Percentiles rank a stretch among this genome's conserved stretches.
These are phyloP conservation scores for Vitis hybrid DNA, from an alignment of 177 flowering plant genomes.

Conservation along the genomic window DNA sequence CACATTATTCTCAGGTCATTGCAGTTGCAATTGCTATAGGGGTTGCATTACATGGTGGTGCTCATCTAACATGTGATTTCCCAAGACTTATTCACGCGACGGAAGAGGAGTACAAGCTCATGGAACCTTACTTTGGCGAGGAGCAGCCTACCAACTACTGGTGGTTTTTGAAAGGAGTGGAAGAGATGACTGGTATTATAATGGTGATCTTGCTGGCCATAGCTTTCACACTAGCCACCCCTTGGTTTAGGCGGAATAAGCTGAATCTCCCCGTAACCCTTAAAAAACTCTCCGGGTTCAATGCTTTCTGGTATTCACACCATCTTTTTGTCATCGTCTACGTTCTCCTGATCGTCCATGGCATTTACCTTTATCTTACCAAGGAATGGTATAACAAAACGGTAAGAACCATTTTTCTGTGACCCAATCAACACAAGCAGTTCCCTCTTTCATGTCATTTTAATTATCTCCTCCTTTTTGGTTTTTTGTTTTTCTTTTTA, in stretches of 20 bases:
- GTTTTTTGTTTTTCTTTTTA: no score
- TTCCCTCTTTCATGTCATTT: not conserved
- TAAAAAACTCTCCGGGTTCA: constrained; percentile 33
- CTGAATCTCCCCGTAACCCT: constrained; percentile 24
- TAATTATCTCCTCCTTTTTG: not conserved
- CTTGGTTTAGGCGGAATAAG: constrained; percentile 26
- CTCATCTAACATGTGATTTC: constrained; percentile 42
- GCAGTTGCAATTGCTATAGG: constrained; percentile 33
- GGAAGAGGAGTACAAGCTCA: constrained; percentile 21
- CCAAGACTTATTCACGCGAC: constrained; percentile 35
- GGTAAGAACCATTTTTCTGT: constrained; percentile 11
- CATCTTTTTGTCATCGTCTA: constrained; percentile 35
- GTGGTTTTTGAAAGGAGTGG: constrained; percentile 27
- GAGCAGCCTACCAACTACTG: constrained; percentile 26
- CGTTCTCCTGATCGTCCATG: constrained; percentile 29
- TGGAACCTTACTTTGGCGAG: constrained; percentile 29
- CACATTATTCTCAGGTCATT: constrained; percentile 21
- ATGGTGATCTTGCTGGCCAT: constrained; percentile 37
- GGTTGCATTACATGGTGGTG: constrained; percentile 29
- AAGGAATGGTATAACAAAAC: constrained; percentile 38
- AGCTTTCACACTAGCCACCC: constrained; percentile 35
- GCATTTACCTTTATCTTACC: constrained; percentile 25
- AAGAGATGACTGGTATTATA: constrained; percentile 34
- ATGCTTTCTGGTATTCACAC: constrained; percentile 41
- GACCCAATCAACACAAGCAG: no score